Conservation (phyloP, 257 asterid genomes). For the Nicotiana obtusifolia region DNA sequence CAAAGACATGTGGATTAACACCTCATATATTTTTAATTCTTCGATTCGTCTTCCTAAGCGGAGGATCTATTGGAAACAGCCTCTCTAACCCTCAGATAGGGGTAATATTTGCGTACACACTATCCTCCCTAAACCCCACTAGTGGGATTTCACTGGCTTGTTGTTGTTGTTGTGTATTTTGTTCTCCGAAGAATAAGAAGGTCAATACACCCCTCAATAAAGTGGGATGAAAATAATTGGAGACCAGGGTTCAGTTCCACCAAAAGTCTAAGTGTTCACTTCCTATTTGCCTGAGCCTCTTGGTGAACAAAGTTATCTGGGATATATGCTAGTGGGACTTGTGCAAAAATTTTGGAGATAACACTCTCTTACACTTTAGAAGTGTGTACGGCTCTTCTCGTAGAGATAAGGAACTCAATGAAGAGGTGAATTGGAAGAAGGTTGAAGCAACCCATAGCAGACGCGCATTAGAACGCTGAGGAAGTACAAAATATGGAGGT, state of each 20-base stretch:
- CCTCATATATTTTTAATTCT: too few species aligned
- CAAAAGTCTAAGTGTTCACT: not conserved
- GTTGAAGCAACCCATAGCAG: not conserved
- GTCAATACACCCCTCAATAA: not conserved
- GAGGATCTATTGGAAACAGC: too few species aligned
- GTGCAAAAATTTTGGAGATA: not conserved
- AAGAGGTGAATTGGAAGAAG: not conserved
- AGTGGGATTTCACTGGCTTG: too few species aligned
- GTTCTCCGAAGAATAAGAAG: not conserved
- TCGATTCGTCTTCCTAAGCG: too few species aligned
- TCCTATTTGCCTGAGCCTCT: not conserved
- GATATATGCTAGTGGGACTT: not conserved
- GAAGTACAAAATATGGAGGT: not conserved
- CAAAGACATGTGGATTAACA: too few species aligned
- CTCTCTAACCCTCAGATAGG: too few species aligned
- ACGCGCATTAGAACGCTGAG: not conserved
- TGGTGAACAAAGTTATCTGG: not conserved
- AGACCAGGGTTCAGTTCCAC: not conserved
- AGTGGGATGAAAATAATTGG: not conserved
- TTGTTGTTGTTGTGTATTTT: not conserved
- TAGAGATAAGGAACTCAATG: not conserved
- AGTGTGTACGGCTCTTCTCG: not conserved
- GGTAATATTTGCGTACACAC: too few species aligned
- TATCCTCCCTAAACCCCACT: too few species aligned
- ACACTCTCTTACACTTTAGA: not conserved